Evolutionary conservation across 257 asterid genomes (phyloP).

Genomic region (Fraxinus anomala): DNA sequence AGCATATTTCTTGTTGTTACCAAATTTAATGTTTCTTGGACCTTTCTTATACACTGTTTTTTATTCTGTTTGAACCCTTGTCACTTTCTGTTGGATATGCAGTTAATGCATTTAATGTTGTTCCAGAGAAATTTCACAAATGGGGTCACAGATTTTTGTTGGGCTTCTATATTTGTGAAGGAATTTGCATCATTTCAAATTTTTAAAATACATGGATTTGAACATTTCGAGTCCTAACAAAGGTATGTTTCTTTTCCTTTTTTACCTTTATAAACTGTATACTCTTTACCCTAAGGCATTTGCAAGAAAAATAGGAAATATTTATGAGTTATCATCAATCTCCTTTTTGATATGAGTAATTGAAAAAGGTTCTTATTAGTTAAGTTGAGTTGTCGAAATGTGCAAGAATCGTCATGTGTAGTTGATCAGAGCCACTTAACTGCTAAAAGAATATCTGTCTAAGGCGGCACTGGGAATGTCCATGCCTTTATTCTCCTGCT

Average conservation of each 20-base stretch:
- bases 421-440: too few relatives aligned
- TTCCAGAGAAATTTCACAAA: constrained; percentile 26
- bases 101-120: constrained; percentile 58
- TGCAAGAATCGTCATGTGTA: too few relatives aligned
- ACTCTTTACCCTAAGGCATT: neutral
- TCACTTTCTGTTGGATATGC: constrained; percentile 49
- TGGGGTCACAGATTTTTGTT: constrained; percentile 32
- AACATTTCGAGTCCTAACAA: constrained; percentile 22
- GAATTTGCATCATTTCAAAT: constrained; percentile 13
- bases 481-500: too few relatives aligned
- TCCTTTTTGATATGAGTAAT: neutral
- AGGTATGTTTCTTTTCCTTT: constrained; percentile 21
- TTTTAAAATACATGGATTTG: neutral
- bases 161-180: neutral
- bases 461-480: too few relatives aligned
- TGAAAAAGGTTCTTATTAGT: too few relatives aligned
- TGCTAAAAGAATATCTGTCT: too few relatives aligned
- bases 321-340: neutral
- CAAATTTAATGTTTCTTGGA: constrained; percentile 56
- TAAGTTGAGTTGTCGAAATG: too few relatives aligned
- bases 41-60: constrained; percentile 27
- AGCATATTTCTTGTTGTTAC: constrained; percentile 30
- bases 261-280: neutral
- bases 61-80: constrained; percentile 42
- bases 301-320: too few relatives aligned